A percentile compares a stretch with the other conserved stretches of the same genome.
These are phyloP conservation scores for Amanita pallidorosea DNA, from an alignment of 768 basidiomycete species.

Conservation along the genomic window DNA sequence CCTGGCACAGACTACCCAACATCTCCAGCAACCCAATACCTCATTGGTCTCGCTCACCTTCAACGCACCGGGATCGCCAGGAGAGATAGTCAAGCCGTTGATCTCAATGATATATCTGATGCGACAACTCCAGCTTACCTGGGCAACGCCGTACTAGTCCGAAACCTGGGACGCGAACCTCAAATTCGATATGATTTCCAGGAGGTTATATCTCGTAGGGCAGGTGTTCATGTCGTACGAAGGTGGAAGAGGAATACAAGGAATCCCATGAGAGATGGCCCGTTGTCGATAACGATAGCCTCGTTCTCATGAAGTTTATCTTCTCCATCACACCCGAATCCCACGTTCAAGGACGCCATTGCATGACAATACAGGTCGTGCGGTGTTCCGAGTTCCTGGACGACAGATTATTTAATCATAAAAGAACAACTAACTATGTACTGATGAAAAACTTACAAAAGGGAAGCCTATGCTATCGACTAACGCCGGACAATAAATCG, in stretches of 20 bases:
- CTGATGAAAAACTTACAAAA: not conserved
- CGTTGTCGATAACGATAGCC: conserved; percentile 25
- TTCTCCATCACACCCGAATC: conserved; percentile 17
- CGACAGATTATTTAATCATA: not conserved
- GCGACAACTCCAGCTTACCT: too few relatives aligned
- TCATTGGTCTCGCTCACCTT: too few relatives aligned
- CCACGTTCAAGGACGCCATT: conserved; percentile 6
- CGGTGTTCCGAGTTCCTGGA: not conserved
- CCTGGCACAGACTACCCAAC: too few relatives aligned
- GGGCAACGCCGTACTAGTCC: too few relatives aligned
- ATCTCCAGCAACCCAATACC: too few relatives aligned
- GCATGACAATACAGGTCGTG: conserved; percentile 6
- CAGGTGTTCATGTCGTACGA: conserved; percentile 18
- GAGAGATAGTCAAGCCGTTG: too few relatives aligned
- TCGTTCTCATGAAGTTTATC: conserved; percentile 13
- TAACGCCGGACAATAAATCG: not conserved
- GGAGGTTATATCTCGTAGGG: conserved; percentile 35
- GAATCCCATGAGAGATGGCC: conserved; percentile 67
- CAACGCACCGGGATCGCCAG: too few relatives aligned
- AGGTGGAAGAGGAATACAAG: conserved; percentile 34
- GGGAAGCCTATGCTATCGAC: not conserved
- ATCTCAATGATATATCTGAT: too few relatives aligned
- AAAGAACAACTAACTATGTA: too few relatives aligned
- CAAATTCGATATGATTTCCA: conserved; percentile 42
- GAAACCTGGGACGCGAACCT: conserved; percentile 54